These are phyloP conservation scores for Phaeoacremonium minimum DNA, from an alignment of 2,329 filamentous ascomycete genomes.

Conservation along the genomic window DNA sequence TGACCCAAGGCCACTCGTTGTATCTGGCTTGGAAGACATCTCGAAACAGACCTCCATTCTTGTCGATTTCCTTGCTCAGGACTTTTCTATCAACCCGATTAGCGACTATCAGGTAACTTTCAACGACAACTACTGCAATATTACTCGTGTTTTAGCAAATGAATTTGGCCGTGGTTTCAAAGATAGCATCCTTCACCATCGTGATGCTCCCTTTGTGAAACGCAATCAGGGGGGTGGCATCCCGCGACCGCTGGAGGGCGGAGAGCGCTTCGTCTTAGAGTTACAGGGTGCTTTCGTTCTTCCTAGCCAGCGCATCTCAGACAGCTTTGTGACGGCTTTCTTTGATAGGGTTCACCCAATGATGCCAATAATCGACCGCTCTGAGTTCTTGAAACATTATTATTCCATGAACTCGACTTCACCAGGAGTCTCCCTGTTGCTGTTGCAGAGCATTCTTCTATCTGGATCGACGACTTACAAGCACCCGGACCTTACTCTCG, in stretches of 20 bases:
- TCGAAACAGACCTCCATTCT: background rate
- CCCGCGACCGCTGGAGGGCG: background rate
- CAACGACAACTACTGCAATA: background rate
- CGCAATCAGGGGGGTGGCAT: background rate
- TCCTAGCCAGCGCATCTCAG: background rate
- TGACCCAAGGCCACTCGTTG: background rate
- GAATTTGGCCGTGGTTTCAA: background rate
- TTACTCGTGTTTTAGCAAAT: background rate
- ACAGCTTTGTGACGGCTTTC: background rate
- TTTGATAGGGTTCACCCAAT: background rate
- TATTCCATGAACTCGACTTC: background rate
- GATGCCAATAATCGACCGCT: background rate
- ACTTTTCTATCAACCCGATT: background rate
- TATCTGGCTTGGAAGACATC: background rate
- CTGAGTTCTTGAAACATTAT: background rate
- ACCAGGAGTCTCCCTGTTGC: background rate
- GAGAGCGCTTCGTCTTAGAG: background rate
- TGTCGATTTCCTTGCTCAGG: background rate
- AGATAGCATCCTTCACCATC: background rate
- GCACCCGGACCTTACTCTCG: background rate
- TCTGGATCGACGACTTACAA: background rate
- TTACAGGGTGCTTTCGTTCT: background rate
- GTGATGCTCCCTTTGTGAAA: background rate
- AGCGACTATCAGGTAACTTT: background rate
- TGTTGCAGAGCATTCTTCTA: background rate